phyloP scores from a whole-genome alignment of 345 rosid genomes.

The Corymbia maculata region DNA sequence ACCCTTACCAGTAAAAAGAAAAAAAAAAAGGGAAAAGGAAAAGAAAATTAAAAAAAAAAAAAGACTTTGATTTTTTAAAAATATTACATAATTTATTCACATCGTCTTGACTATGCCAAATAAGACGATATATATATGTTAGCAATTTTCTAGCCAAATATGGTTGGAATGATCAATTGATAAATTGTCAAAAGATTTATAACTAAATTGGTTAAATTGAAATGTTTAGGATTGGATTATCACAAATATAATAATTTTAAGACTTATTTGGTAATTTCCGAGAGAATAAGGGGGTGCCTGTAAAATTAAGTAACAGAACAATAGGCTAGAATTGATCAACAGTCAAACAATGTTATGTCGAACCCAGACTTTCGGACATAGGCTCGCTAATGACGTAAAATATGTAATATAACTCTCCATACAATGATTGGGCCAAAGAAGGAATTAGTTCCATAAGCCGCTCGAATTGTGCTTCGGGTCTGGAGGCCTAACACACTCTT shows the following conservation, averaged over 20 bases:
- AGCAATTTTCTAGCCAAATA: too few relatives aligned
- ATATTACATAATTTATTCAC: too few relatives aligned
- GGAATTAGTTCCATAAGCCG: neutral
- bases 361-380: neutral
- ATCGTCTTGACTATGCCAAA: too few relatives aligned
- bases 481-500: neutral
- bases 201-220: too few relatives aligned
- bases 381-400: neutral
- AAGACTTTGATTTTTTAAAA: too few relatives aligned
- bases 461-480: neutral
- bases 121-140: too few relatives aligned
- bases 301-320: neutral
- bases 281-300: neutral
- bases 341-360: neutral
- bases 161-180: too few relatives aligned
- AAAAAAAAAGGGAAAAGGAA: too few relatives aligned
- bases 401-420: neutral
- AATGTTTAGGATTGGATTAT: fast-evolving
- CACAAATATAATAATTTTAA: fast-evolving
- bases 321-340: neutral
- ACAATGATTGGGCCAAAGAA: neutral
- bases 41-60: too few relatives aligned
- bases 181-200: too few relatives aligned
- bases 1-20: too few relatives aligned
- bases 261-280: neutral